These are phyloP conservation scores for Metroxylon sagu DNA, from an alignment of 176 grass and related monocot species.

Conservation along the genomic window DNA sequence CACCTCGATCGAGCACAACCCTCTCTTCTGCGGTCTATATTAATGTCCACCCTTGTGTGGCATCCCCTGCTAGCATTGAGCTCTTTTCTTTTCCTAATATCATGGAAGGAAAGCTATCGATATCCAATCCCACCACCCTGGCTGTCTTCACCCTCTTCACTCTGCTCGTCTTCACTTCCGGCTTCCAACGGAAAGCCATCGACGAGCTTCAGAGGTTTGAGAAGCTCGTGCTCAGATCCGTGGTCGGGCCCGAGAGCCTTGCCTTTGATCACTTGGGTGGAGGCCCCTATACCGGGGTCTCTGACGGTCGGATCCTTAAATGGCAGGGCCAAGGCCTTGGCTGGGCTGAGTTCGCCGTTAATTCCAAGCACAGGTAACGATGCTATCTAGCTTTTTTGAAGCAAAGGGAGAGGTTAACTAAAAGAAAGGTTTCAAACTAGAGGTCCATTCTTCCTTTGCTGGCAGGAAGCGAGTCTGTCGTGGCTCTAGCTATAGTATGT, in stretches of 20 bases:
- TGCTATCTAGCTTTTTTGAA: no score
- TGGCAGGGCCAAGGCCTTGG: conserved; percentile 38
- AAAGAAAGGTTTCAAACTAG: no score
- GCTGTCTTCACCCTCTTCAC: no score
- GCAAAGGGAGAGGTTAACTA: no score
- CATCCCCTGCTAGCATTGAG: no score
- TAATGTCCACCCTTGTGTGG: no score
- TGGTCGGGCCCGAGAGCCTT: conserved; percentile 81
- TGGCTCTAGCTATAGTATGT: conserved; percentile 2
- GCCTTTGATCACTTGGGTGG: conserved; percentile 57
- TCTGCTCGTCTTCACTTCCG: conserved; percentile 7
- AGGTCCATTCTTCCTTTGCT: no score
- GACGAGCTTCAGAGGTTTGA: conserved; percentile 20
- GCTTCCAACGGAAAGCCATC: conserved; percentile 34
- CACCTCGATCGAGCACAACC: no score
- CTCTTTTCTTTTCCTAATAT: no score
- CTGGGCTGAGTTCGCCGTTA: conserved; percentile 72
- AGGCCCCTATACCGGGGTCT: conserved; percentile 81
- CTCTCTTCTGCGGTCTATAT: no score
- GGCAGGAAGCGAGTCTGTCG: conserved; percentile 28
- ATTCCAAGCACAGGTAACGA: conserved; percentile 29
- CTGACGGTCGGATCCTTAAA: conserved; percentile 60
- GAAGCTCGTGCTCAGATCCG: conserved; percentile 26
- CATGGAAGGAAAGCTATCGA: no score
- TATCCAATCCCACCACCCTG: no score